Conservation (phyloP, 2,329 filamentous ascomycete genomes). For the Pseudonectria foliicola region DNA sequence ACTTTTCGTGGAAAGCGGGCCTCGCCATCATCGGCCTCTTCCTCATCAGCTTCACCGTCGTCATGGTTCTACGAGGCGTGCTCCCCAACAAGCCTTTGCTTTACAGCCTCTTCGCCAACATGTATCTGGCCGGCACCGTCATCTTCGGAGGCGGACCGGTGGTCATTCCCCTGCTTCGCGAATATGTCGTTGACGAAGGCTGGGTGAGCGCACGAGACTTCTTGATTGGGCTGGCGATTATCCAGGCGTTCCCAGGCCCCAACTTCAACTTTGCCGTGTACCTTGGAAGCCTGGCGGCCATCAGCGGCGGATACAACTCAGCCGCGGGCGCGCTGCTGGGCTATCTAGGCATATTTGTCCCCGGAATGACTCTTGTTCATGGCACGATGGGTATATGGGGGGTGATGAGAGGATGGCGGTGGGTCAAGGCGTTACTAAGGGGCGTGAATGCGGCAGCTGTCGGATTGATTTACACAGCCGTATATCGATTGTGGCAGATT, state of each 20-base stretch:
- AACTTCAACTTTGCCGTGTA: conserved; percentile 46
- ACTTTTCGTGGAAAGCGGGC: conserved; percentile 34
- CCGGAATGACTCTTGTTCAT: conserved; percentile 38
- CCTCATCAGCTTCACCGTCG: conserved; percentile 39
- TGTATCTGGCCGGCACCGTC: conserved; percentile 66
- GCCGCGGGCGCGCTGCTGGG: conserved; percentile 39
- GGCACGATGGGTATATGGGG: conserved; percentile 47
- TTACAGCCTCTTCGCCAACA: conserved; percentile 61
- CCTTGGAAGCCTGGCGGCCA: conserved; percentile 42
- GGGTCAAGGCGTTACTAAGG: conserved; percentile 41
- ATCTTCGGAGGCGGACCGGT: conserved; percentile 60
- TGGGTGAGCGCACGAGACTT: conserved; percentile 68
- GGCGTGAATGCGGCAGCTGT: conserved; percentile 55
- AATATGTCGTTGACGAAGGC: conserved; percentile 55
- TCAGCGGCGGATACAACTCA: conserved; percentile 27
- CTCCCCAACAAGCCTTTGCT: conserved; percentile 30
- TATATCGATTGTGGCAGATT: conserved; percentile 57
- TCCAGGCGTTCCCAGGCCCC: conserved; percentile 56
- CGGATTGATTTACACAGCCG: conserved; percentile 56
- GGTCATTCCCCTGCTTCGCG: conserved; percentile 55
- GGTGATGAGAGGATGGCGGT: conserved; percentile 34
- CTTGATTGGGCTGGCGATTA: conserved; percentile 63
- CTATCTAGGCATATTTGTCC: conserved; percentile 42
- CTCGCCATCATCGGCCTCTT: conserved; percentile 35
- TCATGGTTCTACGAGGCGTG: conserved; percentile 2